Conservation (phyloP, 1,284 basidiomycete species). For the Trichosporon coremiiforme region DNA sequence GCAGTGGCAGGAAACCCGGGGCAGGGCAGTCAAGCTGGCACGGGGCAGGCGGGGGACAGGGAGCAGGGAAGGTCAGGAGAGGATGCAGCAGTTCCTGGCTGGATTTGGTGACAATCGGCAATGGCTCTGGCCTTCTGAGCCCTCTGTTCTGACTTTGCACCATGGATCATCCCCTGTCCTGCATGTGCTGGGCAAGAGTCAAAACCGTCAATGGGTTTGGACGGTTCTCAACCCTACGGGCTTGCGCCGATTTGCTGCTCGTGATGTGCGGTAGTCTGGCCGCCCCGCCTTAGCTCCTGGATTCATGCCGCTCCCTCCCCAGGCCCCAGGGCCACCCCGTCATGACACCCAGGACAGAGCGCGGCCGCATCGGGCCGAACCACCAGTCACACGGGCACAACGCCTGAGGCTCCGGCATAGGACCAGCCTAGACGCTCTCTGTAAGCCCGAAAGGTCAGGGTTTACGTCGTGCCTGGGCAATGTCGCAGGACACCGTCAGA, state of each 20-base stretch:
- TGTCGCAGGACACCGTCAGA: background rate
- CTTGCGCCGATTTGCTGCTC: background rate
- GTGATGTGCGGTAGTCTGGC: background rate
- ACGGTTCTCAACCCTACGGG: background rate
- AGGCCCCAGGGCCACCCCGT: background rate
- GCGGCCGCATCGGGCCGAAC: constrained; percentile 10
- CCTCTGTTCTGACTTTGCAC: background rate
- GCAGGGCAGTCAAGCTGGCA: background rate
- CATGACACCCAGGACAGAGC: background rate
- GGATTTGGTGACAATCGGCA: background rate
- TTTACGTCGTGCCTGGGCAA: background rate
- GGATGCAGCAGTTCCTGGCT: no score
- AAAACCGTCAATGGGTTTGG: background rate
- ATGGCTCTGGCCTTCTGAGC: background rate
- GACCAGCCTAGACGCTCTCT: background rate
- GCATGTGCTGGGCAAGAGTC: background rate
- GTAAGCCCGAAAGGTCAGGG: constrained; percentile 11
- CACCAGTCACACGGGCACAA: background rate
- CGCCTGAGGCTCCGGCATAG: background rate
- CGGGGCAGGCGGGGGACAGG: background rate
- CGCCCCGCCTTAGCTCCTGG: background rate
- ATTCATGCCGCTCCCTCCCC: background rate
- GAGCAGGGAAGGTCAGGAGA: background rate
- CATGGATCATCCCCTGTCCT: background rate
- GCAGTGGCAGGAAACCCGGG: no score